Percentiles rank a stretch among this genome's conserved stretches.
These are phyloP conservation scores for Alternaria metachromatica DNA, from an alignment of 2,329 filamentous ascomycete species.

Conservation along the genomic window DNA sequence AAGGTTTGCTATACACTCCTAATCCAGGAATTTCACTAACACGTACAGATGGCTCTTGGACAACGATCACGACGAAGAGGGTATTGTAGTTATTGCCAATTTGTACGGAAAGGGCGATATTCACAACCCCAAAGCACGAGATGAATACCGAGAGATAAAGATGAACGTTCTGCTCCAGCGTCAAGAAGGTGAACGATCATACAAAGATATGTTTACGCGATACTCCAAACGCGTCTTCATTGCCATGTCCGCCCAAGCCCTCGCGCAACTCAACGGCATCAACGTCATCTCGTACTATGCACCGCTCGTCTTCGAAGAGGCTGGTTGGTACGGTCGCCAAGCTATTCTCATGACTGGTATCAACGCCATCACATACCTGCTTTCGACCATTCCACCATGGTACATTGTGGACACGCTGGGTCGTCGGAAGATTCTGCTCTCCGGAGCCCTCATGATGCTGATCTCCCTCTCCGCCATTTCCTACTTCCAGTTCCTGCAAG, in stretches of 20 bases:
- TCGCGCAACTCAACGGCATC: conserved; percentile 97
- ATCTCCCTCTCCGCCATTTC: conserved; percentile 87
- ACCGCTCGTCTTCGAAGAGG: conserved; percentile 93
- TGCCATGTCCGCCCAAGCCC: conserved; percentile 95
- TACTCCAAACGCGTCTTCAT: conserved; percentile 95
- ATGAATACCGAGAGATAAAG: conserved; percentile 98
- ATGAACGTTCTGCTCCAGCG: conserved; percentile 94
- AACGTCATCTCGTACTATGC: conserved; percentile 99
- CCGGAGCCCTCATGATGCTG: conserved; percentile 87
- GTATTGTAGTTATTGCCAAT: conserved; percentile 97
- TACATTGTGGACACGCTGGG: conserved; percentile 95
- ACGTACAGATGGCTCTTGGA: conserved; percentile 85
- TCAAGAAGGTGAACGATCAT: conserved; percentile 92
- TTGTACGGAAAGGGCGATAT: conserved; percentile 96
- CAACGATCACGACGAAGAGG: conserved; percentile 97
- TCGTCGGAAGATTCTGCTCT: conserved; percentile 85
- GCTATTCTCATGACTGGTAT: conserved; percentile 97
- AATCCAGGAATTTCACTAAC: conserved; percentile 11
- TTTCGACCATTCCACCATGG: conserved; percentile 95
- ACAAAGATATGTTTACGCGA: conserved; percentile 90
- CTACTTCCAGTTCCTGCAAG: conserved; percentile 92
- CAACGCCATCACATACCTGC: conserved; percentile 88
- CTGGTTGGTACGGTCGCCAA: conserved; percentile 89
- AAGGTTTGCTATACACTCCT: conserved; percentile 63
- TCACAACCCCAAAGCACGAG: conserved; percentile 87